Evolutionary conservation across 129 eudicot species (phyloP).

Genomic region (Arctium minus): DNA sequence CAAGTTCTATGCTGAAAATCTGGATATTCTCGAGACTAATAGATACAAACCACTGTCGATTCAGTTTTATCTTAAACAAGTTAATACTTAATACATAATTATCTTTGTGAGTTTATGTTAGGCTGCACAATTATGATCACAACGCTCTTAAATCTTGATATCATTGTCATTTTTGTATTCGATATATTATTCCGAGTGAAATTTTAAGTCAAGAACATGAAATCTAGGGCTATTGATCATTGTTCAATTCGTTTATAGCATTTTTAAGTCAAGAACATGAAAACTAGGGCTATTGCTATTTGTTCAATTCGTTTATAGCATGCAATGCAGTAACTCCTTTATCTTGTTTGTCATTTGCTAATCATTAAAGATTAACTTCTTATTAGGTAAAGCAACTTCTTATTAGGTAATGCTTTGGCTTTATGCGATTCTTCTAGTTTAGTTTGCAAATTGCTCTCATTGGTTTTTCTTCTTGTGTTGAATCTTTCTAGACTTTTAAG

Average conservation of each 20-base stretch:
- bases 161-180: not conserved
- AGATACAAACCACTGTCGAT: no score
- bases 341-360: not conserved
- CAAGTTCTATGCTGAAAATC: no score
- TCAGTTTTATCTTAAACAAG: no score
- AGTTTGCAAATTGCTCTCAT: not conserved
- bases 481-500: constrained; percentile 2
- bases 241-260: no score
- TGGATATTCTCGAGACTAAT: no score
- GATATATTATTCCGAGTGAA: not conserved
- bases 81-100: no score
- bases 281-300: no score
- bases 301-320: not conserved
- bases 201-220: not conserved
- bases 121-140: constrained; percentile 10
- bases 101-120: not conserved
- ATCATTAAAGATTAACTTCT: not conserved
- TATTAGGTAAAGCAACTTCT: no score
- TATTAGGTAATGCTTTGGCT: not conserved
- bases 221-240: not conserved
- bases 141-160: not conserved
- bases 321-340: not conserved
- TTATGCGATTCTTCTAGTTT: not conserved
- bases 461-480: not conserved
- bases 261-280: no score